phyloP scores from a whole-genome alignment of 495 filamentous ascomycete genomes.

The Chaetomium fimeti region DNA sequence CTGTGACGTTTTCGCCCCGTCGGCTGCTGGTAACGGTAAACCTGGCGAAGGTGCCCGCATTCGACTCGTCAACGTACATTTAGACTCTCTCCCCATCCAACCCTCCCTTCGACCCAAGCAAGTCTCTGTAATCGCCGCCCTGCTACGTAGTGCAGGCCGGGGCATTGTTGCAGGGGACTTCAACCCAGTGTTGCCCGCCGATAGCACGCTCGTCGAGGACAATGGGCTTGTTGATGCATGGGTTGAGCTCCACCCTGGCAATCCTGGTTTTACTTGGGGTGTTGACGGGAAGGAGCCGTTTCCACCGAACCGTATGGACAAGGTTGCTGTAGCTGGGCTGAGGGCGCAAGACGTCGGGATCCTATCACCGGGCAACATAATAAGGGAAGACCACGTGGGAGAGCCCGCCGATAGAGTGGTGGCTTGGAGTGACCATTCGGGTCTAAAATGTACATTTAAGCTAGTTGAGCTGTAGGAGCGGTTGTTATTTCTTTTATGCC shows the following conservation, averaged over 20 bases:
- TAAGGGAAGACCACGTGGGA: neutral
- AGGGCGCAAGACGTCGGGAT: neutral
- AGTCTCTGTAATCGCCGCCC: neutral
- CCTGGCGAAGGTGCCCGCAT: neutral
- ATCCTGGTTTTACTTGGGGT: conserved; percentile 8
- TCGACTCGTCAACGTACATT: conserved; percentile 7
- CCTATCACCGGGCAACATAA: neutral
- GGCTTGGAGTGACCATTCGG: conserved; percentile 11
- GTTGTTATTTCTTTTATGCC: too few species aligned
- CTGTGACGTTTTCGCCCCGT: conserved; percentile 5
- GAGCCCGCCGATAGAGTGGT: neutral
- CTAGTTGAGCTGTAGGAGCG: too few species aligned
- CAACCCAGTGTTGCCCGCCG: conserved; percentile 8
- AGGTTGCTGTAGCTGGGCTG: neutral
- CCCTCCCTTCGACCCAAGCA: conserved; percentile 6
- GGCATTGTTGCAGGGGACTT: conserved; percentile 6
- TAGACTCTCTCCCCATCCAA: conserved; percentile 10
- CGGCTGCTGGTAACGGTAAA: neutral
- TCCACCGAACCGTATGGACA: conserved; percentile 11
- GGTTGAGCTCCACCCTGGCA: neutral
- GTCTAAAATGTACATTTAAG: conserved; percentile 3
- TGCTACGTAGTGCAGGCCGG: neutral
- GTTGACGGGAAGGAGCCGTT: neutral
- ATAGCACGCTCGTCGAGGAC: neutral
- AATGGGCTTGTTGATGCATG: conserved; percentile 11